Conservation (phyloP, 2,329 filamentous ascomycete genomes). For the Apiospora pterosperma region DNA sequence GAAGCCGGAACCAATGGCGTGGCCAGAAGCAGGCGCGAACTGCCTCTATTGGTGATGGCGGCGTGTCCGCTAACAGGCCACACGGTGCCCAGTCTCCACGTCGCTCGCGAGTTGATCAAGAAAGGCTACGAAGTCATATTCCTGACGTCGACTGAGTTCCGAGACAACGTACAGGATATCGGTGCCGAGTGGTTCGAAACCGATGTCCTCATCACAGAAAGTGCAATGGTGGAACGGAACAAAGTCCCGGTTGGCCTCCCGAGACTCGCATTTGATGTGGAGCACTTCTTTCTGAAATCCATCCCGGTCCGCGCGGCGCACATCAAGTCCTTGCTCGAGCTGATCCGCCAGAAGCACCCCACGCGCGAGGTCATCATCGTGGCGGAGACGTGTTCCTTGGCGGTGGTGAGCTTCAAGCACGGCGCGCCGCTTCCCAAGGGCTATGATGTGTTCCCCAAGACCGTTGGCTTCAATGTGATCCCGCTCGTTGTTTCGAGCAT, state of each 20-base stretch:
- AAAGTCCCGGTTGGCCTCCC: constrained; percentile 12
- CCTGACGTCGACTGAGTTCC: constrained; percentile 26
- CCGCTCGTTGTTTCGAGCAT: constrained; percentile 34
- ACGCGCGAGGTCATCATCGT: constrained; percentile 38
- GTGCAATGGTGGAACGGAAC: neutral
- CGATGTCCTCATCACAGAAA: neutral
- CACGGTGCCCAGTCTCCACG: constrained; percentile 17
- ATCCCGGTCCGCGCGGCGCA: constrained; percentile 30
- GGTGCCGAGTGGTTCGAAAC: constrained; percentile 30
- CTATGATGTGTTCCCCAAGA: constrained; percentile 30
- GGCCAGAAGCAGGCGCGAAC: neutral
- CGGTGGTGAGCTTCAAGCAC: constrained; percentile 32
- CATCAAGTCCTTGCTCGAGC: constrained; percentile 32
- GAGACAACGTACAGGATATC: constrained; percentile 25
- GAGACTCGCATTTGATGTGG: constrained; percentile 28
- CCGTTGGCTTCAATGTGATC: constrained; percentile 36
- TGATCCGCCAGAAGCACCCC: constrained; percentile 27
- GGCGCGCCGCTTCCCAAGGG: constrained; percentile 36
- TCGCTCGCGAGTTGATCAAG: constrained; percentile 28
- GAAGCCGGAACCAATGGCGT: neutral
- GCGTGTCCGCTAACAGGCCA: constrained; percentile 19
- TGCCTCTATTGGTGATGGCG: constrained; percentile 18
- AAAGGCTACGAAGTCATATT: constrained; percentile 36
- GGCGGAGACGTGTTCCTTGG: constrained; percentile 37
- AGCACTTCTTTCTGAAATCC: constrained; percentile 28